Conservation (phyloP, 805 yeast genomes). For the Ogataea thermomethanolica region DNA sequence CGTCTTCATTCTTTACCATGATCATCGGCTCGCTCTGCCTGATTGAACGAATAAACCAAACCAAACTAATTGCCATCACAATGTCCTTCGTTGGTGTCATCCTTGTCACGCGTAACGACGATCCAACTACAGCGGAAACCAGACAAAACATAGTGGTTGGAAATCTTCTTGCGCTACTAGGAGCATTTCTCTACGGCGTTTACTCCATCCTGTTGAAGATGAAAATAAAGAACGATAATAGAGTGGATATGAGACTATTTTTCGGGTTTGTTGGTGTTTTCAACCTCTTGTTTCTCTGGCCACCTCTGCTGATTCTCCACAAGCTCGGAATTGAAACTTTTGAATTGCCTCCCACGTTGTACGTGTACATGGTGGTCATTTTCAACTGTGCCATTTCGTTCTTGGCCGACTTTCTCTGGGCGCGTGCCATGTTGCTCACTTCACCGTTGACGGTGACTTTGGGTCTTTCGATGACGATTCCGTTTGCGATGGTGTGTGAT, state of each 20-base stretch:
- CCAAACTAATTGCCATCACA: conserved; percentile 66
- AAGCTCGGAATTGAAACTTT: conserved; percentile 63
- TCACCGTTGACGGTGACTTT: conserved; percentile 95
- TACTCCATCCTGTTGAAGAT: conserved; percentile 82
- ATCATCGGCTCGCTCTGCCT: conserved; percentile 70
- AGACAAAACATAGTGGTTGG: conserved; percentile 49
- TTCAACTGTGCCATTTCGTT: conserved; percentile 76
- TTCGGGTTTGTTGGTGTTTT: conserved; percentile 94
- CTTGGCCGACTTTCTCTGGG: conserved; percentile 92
- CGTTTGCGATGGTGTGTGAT: conserved; percentile 92
- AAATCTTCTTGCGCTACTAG: conserved; percentile 71
- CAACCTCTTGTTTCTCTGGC: conserved; percentile 77
- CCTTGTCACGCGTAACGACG: conserved; percentile 70
- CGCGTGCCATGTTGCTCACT: conserved; percentile 87
- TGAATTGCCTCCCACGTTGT: conserved; percentile 58
- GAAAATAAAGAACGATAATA: conserved; percentile 66
- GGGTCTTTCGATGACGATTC: conserved; percentile 89
- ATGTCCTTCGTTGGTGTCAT: conserved; percentile 76
- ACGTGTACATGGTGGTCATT: conserved; percentile 50
- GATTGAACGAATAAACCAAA: conserved; percentile 62
- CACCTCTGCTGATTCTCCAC: conserved; percentile 66
- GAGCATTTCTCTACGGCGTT: conserved; percentile 88
- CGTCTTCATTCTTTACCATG: conserved; percentile 90
- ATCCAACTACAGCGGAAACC: conserved; percentile 33
- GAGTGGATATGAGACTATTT: conserved; percentile 80